phyloP scores from a whole-genome alignment of 805 yeast genomes.

The Candida ulmi region DNA sequence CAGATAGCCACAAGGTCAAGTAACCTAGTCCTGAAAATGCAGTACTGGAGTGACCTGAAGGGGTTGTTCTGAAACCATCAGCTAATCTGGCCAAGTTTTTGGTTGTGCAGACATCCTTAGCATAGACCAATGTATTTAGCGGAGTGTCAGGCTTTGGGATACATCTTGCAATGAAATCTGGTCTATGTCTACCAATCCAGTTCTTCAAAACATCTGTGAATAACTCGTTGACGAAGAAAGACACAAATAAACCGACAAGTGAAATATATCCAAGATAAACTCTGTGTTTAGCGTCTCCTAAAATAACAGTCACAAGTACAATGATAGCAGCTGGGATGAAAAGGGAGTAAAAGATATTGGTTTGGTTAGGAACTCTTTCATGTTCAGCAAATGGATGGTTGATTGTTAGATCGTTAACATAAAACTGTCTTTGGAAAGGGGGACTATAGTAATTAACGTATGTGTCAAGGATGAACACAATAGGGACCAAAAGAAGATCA shows the following conservation, averaged over 20 bases:
- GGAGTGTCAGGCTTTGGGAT: constrained; percentile 59
- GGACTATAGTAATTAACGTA: constrained; percentile 28
- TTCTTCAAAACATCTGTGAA: constrained; percentile 73
- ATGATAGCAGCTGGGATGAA: constrained; percentile 44
- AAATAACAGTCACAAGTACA: constrained; percentile 22
- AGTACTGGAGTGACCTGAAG: constrained; percentile 74
- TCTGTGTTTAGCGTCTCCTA: constrained; percentile 44
- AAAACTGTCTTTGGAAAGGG: constrained; percentile 80
- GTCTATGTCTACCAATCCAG: constrained; percentile 86
- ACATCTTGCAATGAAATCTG: constrained; percentile 88
- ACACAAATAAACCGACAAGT: constrained; percentile 56
- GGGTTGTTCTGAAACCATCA: constrained; percentile 80
- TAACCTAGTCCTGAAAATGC: constrained; percentile 67
- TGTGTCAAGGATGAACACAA: constrained; percentile 26
- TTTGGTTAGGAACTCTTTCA: constrained; percentile 61
- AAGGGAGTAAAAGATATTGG: constrained; percentile 49
- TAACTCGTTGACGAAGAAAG: constrained; percentile 54
- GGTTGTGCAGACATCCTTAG: constrained; percentile 63
- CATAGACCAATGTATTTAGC: constrained; percentile 44
- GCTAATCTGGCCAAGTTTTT: constrained; percentile 34
- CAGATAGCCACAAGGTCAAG: constrained; percentile 58
- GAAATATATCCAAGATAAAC: constrained; percentile 59
- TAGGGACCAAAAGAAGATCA: constrained; percentile 28
- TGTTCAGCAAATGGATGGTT: constrained; percentile 75
- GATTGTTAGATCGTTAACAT: constrained; percentile 66